Percentiles rank a stretch among this genome's conserved stretches.
Evolutionary conservation across 495 filamentous ascomycete species (phyloP).

Genomic region (Tetracladium setigerum): DNA sequence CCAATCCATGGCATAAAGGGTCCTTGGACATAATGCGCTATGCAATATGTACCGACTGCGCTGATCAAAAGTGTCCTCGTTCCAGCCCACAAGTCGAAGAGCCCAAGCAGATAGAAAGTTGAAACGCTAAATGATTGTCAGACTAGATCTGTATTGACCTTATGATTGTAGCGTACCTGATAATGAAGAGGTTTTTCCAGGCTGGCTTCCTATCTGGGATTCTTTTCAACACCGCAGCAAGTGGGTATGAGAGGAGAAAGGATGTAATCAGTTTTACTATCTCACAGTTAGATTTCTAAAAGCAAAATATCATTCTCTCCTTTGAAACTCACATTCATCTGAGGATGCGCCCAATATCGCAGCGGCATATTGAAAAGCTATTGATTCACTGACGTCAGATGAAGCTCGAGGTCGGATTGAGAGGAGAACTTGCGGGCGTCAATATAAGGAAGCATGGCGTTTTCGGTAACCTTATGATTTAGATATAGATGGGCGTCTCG

Average conservation of each 20-base stretch:
- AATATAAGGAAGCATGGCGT: slow-evolving; percentile 78
- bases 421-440: slow-evolving; percentile 54
- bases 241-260: slow-evolving; percentile 87
- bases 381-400: slow-evolving; percentile 19
- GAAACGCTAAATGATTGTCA: slow-evolving; percentile 43
- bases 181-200: slow-evolving; percentile 85
- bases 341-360: slow-evolving; percentile 63
- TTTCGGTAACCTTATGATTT: neutral
- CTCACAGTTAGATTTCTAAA: slow-evolving; percentile 4
- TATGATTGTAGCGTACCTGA: slow-evolving; percentile 42
- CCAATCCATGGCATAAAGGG: slow-evolving; percentile 98
- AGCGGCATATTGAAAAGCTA: slow-evolving; percentile 68
- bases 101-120: slow-evolving; percentile 83
- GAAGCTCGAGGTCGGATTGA: slow-evolving; percentile 18
- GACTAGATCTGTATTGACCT: neutral
- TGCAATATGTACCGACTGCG: slow-evolving; percentile 70
- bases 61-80: slow-evolving; percentile 72
- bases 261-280: slow-evolving; percentile 89
- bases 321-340: slow-evolving; percentile 66
- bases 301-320: neutral
- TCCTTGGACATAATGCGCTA: slow-evolving; percentile 77
- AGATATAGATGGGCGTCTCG: too few relatives aligned
- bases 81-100: slow-evolving; percentile 93
- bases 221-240: slow-evolving; percentile 82
- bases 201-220: slow-evolving; percentile 79